Evolutionary conservation across 2,329 filamentous ascomycete genomes (phyloP).

Genomic region (Pezicula rhizophila): DNA sequence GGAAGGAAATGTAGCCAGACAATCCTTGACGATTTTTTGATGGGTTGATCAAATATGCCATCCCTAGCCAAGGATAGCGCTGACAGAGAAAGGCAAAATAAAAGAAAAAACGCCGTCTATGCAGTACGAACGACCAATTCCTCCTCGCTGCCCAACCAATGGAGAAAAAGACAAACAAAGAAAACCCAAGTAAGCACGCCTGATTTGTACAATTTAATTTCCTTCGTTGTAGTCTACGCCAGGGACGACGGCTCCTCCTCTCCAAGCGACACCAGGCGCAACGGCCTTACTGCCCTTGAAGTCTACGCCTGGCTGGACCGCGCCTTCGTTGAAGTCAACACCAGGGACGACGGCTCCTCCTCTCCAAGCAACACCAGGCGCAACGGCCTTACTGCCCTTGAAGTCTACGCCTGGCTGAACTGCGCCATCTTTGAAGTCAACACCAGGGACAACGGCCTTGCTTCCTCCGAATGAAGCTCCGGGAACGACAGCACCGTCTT

Average conservation of each 20-base stretch:
- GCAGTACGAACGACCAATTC: not conserved
- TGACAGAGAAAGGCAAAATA: not conserved
- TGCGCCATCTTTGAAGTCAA: not conserved
- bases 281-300: not conserved
- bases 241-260: not conserved
- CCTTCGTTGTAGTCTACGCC: not conserved
- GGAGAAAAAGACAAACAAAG: too few species aligned
- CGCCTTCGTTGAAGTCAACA: not conserved
- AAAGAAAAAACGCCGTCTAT: not conserved
- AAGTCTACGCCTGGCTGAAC: not conserved
- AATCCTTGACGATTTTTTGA: not conserved
- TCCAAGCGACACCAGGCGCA: slow-evolving; percentile 7
- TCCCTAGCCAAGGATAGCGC: not conserved
- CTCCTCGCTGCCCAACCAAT: too few species aligned
- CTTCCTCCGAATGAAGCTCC: not conserved
- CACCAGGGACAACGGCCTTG: not conserved
- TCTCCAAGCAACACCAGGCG: not conserved
- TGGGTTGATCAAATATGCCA: not conserved
- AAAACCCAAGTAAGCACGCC: not conserved
- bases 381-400: not conserved
- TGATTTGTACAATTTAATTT: not conserved
- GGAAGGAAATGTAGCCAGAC: slow-evolving; percentile 1
- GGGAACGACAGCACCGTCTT: not conserved
- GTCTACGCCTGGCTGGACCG: not conserved
- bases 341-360: not conserved